Base-by-base conservation (phyloP, 345 rosid species). In the Arabidopsis suecica region DNA sequence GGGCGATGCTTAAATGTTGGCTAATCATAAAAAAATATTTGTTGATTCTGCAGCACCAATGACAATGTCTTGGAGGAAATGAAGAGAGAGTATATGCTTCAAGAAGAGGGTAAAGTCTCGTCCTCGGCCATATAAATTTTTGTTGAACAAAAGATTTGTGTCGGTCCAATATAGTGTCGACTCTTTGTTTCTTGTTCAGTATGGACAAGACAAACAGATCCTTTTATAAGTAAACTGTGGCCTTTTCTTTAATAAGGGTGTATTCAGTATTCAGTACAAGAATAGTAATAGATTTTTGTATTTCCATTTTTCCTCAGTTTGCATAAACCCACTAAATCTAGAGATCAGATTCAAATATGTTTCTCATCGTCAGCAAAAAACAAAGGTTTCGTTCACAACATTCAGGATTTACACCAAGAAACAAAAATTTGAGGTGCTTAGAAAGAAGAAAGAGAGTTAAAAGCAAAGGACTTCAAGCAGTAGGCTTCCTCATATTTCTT, bases 401-500 rank as follows among this genome's bases (percentile, higher is more conserved):
- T 34, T 55, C 48, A 45, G 10, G 64, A 42, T 30, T 47, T 28
- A 41, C 9, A 13, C 38, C 28, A 47, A 48, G 11, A 48, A 11
- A 25, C 41, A 68, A 68, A 67, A 40, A 40, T 7, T 60, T 61
- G 56, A 28, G 14, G 53, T 20, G 44, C 12, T 61, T 38, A 3
- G 4, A 28, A 58, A 4, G 7, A 13, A 40, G 55, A 68, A 49
- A 75, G 68, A 30, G 20, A 37, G 34, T 7, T 25, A 41, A 37
- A 57, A 38, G 32, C 33, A 8, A 23, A 69, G 20, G 44, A 12
- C 64, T 40, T 71, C 69, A 78, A 51, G 64, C 79, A 78, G 65
- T 87, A 77, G 99, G 99, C 85, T 93, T 96, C 86, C 98, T 83
- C 99, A 96, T 96, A 72, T 96, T 96, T 47, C 98, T 91, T 42